Base-by-base conservation (phyloP, 2,329 filamentous ascomycete genomes). In the Botrytis deweyae region DNA sequence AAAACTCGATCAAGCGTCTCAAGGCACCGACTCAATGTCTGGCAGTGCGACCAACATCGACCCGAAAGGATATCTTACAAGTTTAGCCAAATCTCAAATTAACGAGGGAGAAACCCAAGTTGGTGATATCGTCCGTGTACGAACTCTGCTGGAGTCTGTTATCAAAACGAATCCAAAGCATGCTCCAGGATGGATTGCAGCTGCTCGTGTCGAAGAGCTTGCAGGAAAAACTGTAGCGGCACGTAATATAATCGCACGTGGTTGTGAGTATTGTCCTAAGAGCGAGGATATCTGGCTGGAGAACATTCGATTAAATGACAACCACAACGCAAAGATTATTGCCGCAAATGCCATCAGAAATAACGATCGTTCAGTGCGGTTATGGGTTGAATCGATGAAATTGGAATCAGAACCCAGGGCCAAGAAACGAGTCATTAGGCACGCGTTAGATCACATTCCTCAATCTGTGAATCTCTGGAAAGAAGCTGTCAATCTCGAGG, bases 401-500 rank as follows among this genome's bases (percentile, higher is more conserved):
- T 85, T 99, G 38, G 96, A 99, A 82, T 90, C 90, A 12, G 92
- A 97, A 66, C 85, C 90, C 1, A 89, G 91, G 74, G 93, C 94
- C 18, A 97, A 97, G 83, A 98, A 98, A 84, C 91, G 94, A 80
- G 96, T 99, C 12, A 90, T 98, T 49, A 89, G 95, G 72, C 93
- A 97, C 80, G 97, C 96, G 0, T 87, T 99, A 63, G 93, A 98
- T 79, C 92, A 97, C 80, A 93, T 98, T 59, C 95, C 95, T 0
- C 94, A 97, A 80, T 98, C 95, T 0, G 96, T 98, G 66, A 92
- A 93, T 61, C 88, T 99, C n/a, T 99, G 96, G 96, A 99, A 98
- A 81, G 94, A 97, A 81, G 92, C 95, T 8, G 95, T 99, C 76
- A 98, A 98, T 78, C 85, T 98, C 72, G 96, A 98, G 80, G 95